These are phyloP conservation scores for Capillidium heterosporum DNA, from an alignment of 371 early-diverging fungal genomes.

Conservation along the genomic window DNA sequence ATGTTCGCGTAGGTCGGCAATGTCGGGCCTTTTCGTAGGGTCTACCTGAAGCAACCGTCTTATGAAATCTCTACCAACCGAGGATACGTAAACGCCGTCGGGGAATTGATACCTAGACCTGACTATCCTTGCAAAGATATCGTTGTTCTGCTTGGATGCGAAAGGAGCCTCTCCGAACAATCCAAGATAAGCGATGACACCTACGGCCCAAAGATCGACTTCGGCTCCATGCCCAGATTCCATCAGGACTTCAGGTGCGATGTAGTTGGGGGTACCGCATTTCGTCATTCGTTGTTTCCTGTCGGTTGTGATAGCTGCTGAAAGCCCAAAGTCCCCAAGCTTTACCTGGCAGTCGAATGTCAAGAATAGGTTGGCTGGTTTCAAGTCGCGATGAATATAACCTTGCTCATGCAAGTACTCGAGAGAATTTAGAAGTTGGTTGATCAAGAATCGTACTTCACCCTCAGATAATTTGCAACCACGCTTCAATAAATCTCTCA, in stretches of 20 bases:
- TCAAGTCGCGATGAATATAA: conserved; percentile 94
- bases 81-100: too few species aligned
- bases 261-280: conserved; percentile 97
- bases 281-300: conserved; percentile 13
- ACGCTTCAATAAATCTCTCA: not conserved
- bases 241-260: conserved; percentile 95
- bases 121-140: too few species aligned
- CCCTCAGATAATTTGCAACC: conserved; percentile 17
- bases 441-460: conserved; percentile 38
- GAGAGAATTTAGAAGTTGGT: conserved; percentile 74
- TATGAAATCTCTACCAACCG: too few species aligned
- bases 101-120: too few species aligned
- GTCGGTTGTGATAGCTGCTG: conserved; percentile 10
- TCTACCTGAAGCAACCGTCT: too few species aligned
- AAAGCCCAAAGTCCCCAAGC: conserved; percentile 95
- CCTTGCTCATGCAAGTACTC: conserved; percentile 61
- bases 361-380: conserved; percentile 92
- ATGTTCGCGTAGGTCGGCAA: too few species aligned
- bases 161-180: not conserved
- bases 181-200: conserved; percentile 65
- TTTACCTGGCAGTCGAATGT: conserved; percentile 79
- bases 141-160: too few species aligned
- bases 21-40: too few species aligned
- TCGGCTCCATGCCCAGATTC: conserved; percentile 84
- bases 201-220: conserved; percentile 97